Evolutionary conservation across 1,139 yeast genomes (phyloP).

Genomic region (Protomyces pachydermus): DNA sequence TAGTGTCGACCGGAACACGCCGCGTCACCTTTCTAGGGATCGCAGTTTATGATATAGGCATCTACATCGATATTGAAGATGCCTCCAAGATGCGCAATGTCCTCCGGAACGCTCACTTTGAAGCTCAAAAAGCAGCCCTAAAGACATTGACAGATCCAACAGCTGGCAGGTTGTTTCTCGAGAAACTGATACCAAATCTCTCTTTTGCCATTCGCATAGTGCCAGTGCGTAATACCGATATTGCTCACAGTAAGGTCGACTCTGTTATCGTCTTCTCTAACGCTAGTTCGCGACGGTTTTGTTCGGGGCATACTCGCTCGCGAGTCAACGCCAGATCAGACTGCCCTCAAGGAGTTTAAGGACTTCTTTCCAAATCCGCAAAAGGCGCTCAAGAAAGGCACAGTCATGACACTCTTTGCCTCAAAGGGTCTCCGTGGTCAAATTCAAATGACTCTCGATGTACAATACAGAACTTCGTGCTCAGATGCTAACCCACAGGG

Average conservation of each 20-base stretch:
- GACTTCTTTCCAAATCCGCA: slow-evolving; percentile 23
- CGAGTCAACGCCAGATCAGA: slow-evolving; percentile 6
- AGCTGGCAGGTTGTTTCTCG: slow-evolving; percentile 52
- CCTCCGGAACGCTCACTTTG: background rate
- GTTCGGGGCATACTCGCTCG: slow-evolving; percentile 60
- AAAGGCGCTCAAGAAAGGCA: slow-evolving; percentile 5
- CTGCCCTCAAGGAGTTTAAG: slow-evolving; percentile 9
- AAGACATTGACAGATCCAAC: slow-evolving; percentile 39
- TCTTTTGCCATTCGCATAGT: slow-evolving; percentile 67
- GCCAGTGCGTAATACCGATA: slow-evolving; percentile 86
- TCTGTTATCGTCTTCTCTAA: background rate
- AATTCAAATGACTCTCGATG: slow-evolving; percentile 1
- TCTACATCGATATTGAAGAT: slow-evolving; percentile 4
- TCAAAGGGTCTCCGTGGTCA: slow-evolving; percentile 1
- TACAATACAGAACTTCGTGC: background rate
- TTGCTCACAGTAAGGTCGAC: slow-evolving; percentile 50
- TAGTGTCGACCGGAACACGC: slow-evolving; percentile 17
- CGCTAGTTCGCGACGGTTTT: slow-evolving; percentile 67
- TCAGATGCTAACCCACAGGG: background rate
- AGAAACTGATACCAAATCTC: slow-evolving; percentile 51
- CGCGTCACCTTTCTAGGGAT: slow-evolving; percentile 14
- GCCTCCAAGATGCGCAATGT: background rate
- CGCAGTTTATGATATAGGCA: slow-evolving; percentile 18
- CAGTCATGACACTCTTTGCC: slow-evolving; percentile 11
- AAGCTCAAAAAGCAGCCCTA: background rate